phyloP scores from a whole-genome alignment of 1,139 yeast genomes.

The Petasospora fabianii region DNA sequence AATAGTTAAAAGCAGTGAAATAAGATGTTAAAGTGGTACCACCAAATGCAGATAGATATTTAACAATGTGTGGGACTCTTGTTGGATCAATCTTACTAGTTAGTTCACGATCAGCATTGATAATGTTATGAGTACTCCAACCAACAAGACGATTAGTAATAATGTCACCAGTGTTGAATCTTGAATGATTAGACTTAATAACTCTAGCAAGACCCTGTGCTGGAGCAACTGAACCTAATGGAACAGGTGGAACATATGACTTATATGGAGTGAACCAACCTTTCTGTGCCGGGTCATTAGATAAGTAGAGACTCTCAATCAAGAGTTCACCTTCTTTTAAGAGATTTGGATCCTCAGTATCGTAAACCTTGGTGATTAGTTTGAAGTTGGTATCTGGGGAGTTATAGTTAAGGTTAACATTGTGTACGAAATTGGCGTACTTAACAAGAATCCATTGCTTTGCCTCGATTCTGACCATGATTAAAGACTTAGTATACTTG shows the following conservation, averaged over 20 bases:
- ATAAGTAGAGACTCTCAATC: constrained; percentile 45
- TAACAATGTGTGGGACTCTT: constrained; percentile 34
- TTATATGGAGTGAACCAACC: constrained; percentile 51
- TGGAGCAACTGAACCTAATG: constrained; percentile 46
- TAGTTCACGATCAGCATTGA: constrained; percentile 15
- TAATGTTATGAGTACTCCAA: constrained; percentile 42
- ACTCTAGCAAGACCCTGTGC: constrained; percentile 50
- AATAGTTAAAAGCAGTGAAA: constrained; percentile 47
- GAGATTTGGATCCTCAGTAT: constrained; percentile 22
- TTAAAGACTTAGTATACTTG: no score
- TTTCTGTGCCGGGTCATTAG: constrained; percentile 70
- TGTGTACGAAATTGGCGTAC: constrained; percentile 25
- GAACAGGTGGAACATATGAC: constrained; percentile 46
- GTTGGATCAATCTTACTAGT: constrained; percentile 29
- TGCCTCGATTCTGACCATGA: constrained; percentile 27
- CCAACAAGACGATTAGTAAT: constrained; percentile 34
- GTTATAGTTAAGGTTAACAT: constrained; percentile 31
- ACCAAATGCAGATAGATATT: constrained; percentile 49
- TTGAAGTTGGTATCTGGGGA: constrained; percentile 37
- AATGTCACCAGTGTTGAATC: constrained; percentile 40
- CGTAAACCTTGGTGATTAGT: constrained; percentile 28
- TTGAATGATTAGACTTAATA: constrained; percentile 39
- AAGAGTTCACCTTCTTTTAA: constrained; percentile 44
- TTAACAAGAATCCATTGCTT: constrained; percentile 31
- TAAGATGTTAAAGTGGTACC: constrained; percentile 63